Evolutionary conservation across 192 early-diverging fungal species (phyloP), one percentile per base, ranked within the genome.

Genomic region (Oehlia diaphana): DNA sequence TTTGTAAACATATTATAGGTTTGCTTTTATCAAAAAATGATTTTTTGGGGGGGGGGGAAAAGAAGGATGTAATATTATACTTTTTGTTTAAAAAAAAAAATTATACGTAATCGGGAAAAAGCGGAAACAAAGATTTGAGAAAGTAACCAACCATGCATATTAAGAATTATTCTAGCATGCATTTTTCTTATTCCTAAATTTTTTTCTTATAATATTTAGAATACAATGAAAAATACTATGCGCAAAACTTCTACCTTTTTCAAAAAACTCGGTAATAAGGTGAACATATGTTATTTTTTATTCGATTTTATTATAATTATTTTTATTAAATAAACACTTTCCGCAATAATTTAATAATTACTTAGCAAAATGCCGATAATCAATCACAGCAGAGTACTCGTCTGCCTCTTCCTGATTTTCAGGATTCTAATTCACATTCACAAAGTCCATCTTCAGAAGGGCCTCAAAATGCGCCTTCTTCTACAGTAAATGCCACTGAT

Each of bases 201-300:
- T 63, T 42, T 42, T 23, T 5, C 14, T 42, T 35, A 42, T 42
- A 21, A 23, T 31, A 61, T 26, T 10, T 74, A 76, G 74, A 76
- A 33, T 64, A 76, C 63, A 10, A 78, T 78, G 76, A 78, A 68
- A 35, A 65, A 67, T 28, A 78, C 76, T 13, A 78, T 78, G 76
- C 28, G 66, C 14, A 78, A 78, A 53, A 78, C 76, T 16, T 78
- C 76, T n/a, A 78, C 76, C 16, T 78, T 78, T 53, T 78, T 78
- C 31, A 78, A 35, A 69, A 78, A 78, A 69, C 47, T 78, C 9
- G 65, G 76, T 19, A 78, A 31, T 44, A 78, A 78, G 76, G 76
- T 78, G 31, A 68, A 49, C 37, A 64, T n/a, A 26, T 44, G 23
- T 33, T 42, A 37, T 35, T 13, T 3, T 28, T 16, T 35, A 14